These are phyloP conservation scores for Phylloporus rhodoxanthus DNA, from an alignment of 768 basidiomycete species.

Conservation along the genomic window DNA sequence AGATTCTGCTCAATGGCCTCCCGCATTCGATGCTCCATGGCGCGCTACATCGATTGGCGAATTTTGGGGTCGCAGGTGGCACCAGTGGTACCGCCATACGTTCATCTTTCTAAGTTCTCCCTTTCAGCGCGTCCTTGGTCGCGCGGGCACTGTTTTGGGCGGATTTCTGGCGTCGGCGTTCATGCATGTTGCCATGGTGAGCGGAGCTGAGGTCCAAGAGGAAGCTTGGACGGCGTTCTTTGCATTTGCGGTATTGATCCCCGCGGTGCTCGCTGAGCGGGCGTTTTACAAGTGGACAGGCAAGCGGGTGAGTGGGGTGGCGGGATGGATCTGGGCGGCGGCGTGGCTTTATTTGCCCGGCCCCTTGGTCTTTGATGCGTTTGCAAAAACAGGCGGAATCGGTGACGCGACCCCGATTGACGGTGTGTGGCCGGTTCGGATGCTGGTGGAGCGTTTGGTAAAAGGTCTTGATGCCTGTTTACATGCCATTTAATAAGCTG, in stretches of 20 bases:
- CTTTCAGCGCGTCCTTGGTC: conserved; percentile 17
- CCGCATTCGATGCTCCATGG: conserved; percentile 31
- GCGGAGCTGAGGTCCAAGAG: conserved; percentile 43
- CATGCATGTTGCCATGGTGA: conserved; percentile 47
- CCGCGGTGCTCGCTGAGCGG: conserved; percentile 46
- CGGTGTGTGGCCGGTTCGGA: background rate
- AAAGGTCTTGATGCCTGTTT: background rate
- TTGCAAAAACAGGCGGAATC: background rate
- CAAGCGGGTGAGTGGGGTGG: conserved; percentile 23
- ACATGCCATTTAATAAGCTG: background rate
- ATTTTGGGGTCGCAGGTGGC: conserved; percentile 39
- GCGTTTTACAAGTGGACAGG: conserved; percentile 19
- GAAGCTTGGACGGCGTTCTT: conserved; percentile 39
- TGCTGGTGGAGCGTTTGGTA: background rate
- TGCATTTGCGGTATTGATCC: conserved; percentile 51
- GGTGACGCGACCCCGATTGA: background rate
- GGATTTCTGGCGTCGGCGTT: conserved; percentile 53
- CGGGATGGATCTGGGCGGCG: conserved; percentile 35
- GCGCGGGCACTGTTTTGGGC: conserved; percentile 45
- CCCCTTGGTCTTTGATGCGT: conserved; percentile 20
- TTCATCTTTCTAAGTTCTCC: conserved; percentile 28
- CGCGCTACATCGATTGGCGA: conserved; percentile 32
- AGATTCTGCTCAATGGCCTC: conserved; percentile 30
- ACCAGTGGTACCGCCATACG: conserved; percentile 30
- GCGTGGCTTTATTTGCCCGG: conserved; percentile 24